Percentiles rank a stretch among this genome's conserved stretches.
Conservation (phyloP, 495 filamentous ascomycete species). For the Penicillium waksmanii region DNA sequence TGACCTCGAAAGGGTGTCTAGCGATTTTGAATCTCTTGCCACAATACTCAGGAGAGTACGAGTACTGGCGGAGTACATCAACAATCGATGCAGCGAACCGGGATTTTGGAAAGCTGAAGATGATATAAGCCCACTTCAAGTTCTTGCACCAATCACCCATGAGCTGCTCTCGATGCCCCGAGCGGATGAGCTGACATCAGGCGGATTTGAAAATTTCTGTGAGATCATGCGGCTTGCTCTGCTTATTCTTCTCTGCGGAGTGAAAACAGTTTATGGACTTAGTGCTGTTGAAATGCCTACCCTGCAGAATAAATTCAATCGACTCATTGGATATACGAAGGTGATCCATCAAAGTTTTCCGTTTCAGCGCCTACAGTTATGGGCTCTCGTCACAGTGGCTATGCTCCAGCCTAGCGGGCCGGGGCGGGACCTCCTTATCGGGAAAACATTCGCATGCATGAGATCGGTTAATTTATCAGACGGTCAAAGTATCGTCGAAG, state of each 20-base stretch:
- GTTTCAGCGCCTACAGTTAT: background rate
- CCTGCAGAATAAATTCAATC: constrained; percentile 31
- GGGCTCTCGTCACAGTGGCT: background rate
- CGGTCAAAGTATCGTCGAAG: background rate
- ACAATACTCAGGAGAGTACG: background rate
- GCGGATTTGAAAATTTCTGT: background rate
- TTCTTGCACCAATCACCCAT: constrained; percentile 1
- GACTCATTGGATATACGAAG: constrained; percentile 3
- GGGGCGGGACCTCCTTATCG: background rate
- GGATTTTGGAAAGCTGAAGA: constrained; percentile 11
- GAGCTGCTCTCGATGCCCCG: background rate
- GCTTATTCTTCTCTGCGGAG: background rate
- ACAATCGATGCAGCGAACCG: background rate
- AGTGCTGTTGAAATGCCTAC: background rate
- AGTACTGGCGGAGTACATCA: background rate
- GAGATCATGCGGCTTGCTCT: constrained; percentile 6
- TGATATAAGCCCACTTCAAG: background rate
- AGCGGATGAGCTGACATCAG: background rate
- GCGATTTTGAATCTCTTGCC: background rate
- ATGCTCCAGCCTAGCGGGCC: background rate
- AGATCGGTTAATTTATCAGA: background rate
- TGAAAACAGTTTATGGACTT: constrained; percentile 6
- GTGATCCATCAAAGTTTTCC: background rate
- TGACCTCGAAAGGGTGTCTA: background rate
- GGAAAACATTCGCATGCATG: background rate